These are phyloP conservation scores for Thinopyrum elongatum DNA, from an alignment of 176 grass and related monocot genomes.

Conservation along the genomic window DNA sequence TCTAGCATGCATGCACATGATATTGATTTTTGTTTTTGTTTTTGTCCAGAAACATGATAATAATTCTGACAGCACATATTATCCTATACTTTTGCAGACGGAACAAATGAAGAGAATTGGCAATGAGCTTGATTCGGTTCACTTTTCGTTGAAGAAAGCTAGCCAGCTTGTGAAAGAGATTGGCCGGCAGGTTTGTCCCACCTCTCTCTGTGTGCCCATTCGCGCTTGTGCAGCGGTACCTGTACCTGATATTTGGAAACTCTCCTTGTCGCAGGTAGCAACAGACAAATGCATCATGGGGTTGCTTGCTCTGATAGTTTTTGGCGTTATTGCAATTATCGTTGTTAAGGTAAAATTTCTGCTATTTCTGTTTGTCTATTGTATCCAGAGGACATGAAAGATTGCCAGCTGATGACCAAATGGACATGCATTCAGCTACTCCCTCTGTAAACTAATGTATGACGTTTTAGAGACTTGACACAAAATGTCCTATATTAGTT, in stretches of 20 bases:
- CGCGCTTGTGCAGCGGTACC: neutral
- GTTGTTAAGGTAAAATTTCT: constrained; percentile 79
- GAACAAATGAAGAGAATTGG: constrained; percentile 60
- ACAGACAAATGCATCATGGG: constrained; percentile 98
- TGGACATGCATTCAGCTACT: too few species aligned
- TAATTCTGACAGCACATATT: neutral
- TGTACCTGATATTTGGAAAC: constrained; percentile 32
- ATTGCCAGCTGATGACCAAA: too few species aligned
- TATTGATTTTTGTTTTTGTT: neutral
- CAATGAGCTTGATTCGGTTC: constrained; percentile 62
- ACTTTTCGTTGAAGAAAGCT: constrained; percentile 72
- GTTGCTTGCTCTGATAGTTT: constrained; percentile 75
- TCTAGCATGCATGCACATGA: neutral
- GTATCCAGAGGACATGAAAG: neutral
- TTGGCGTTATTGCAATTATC: constrained; percentile 83
- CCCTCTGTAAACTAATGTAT: too few species aligned
- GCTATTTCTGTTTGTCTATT: constrained; percentile 1
- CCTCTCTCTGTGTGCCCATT: neutral
- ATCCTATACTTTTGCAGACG: constrained; percentile 37
- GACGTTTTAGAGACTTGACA: too few species aligned
- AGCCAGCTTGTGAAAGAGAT: constrained; percentile 64
- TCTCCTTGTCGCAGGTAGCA: constrained; percentile 61
- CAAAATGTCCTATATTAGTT: too few species aligned
- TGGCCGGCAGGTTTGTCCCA: constrained; percentile 46
- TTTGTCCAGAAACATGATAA: neutral